phyloP scores from a whole-genome alignment of 345 rosid genomes.

The Gossypium thurberi region DNA sequence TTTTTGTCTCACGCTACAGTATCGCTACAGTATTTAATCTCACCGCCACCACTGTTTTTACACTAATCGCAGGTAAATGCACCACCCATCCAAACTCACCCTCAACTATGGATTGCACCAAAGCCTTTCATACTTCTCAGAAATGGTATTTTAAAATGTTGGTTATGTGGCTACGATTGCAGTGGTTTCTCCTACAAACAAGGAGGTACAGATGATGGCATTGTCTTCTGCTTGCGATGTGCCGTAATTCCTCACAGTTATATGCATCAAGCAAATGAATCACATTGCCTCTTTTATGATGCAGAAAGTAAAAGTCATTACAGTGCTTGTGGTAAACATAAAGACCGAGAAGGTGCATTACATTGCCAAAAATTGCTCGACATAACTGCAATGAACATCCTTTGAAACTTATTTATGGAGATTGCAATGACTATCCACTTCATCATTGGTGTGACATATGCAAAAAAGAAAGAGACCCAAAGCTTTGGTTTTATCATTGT shows the following conservation, averaged over 20 bases:
- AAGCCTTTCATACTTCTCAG: not conserved
- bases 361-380: too few relatives aligned
- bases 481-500: slow-evolving; percentile 11
- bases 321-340: not conserved
- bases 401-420: too few relatives aligned
- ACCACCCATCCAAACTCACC: too few relatives aligned
- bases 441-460: slow-evolving; percentile 13
- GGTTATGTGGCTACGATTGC: not conserved
- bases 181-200: slow-evolving; percentile 10
- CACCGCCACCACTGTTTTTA: too few relatives aligned
- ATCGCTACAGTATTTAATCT: too few relatives aligned
- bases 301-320: not conserved
- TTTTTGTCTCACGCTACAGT: too few relatives aligned
- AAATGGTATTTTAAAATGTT: not conserved
- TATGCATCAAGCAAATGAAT: too few relatives aligned
- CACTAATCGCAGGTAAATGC: too few relatives aligned
- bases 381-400: too few relatives aligned
- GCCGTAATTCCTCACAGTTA: slow-evolving; percentile 3
- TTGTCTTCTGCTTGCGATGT: not conserved
- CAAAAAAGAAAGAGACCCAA: slow-evolving; percentile 17
- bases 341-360: not conserved
- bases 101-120: not conserved
- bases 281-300: too few relatives aligned
- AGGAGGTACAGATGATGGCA: not conserved
- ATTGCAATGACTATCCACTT: not conserved